A percentile compares a stretch with the other conserved stretches of the same genome.
phyloP scores from a whole-genome alignment of 768 basidiomycete species.

The Podaxis sp. region DNA sequence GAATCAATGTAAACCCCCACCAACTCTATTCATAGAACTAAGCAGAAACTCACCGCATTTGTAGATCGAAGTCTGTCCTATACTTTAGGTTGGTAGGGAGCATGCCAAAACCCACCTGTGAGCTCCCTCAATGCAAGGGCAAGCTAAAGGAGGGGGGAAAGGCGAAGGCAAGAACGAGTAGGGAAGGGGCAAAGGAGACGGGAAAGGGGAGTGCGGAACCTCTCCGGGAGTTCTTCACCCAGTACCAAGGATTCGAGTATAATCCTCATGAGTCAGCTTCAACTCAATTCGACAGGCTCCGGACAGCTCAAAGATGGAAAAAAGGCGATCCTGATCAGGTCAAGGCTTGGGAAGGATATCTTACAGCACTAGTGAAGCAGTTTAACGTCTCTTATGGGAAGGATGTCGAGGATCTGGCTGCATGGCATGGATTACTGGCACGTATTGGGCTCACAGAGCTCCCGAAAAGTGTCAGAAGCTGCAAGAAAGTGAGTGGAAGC shows the following conservation, averaged over 20 bases:
- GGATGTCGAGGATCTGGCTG: background rate
- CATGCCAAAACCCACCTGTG: background rate
- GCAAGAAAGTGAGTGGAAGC: background rate
- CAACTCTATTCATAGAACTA: background rate
- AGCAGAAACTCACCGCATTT: background rate
- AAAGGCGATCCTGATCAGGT: background rate
- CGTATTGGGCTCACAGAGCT: background rate
- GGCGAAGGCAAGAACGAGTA: no score
- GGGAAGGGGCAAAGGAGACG: no score
- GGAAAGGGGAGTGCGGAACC: background rate
- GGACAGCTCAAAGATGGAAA: background rate
- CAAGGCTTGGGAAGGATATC: background rate
- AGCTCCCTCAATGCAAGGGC: background rate
- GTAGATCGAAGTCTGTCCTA: background rate
- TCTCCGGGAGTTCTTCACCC: constrained; percentile 10
- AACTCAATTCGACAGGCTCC: constrained; percentile 11
- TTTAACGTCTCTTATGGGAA: constrained; percentile 5
- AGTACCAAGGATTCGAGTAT: constrained; percentile 12
- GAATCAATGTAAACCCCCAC: background rate
- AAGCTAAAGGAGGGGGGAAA: background rate
- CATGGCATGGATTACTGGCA: constrained; percentile 12
- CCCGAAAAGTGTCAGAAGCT: background rate
- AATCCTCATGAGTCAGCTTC: constrained; percentile 4
- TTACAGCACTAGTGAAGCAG: constrained; percentile 7
- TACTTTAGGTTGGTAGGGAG: background rate